Percentiles rank a stretch among this genome's conserved stretches.
Evolutionary conservation across 345 rosid genomes (phyloP).

Genomic region (Euphorbia peplus): DNA sequence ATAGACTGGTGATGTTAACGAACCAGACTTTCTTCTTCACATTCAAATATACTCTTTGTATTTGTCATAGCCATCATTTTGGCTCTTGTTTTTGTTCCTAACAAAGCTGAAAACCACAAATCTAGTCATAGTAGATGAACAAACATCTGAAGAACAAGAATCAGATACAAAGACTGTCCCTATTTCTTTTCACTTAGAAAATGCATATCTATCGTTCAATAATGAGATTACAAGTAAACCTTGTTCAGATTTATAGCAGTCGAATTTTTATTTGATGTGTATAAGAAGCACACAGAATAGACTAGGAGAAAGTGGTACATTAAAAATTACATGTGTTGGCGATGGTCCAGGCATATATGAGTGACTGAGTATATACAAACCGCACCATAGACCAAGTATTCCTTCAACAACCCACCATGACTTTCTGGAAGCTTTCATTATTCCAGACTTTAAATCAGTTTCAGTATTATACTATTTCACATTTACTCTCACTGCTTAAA

Average conservation of each 20-base stretch:
- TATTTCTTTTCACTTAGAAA: slow-evolving; percentile 4
- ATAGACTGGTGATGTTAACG: no score
- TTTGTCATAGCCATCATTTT: not conserved
- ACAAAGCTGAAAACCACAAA: not conserved
- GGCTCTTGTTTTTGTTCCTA: not conserved
- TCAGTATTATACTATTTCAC: slow-evolving; percentile 6
- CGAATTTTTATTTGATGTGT: slow-evolving; percentile 16
- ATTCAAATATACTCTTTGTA: no score
- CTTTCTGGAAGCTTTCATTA: not conserved
- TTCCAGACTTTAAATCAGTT: slow-evolving; percentile 9
- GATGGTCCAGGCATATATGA: slow-evolving; percentile 23
- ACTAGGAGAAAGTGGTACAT: slow-evolving; percentile 14
- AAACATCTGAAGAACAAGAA: not conserved
- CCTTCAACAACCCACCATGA: slow-evolving; percentile 7
- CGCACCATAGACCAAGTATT: slow-evolving; percentile 16
- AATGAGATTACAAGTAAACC: slow-evolving; percentile 23
- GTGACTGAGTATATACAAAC: slow-evolving; percentile 37
- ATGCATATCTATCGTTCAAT: not conserved
- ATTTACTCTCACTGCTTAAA: slow-evolving; percentile 10
- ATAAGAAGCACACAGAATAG: slow-evolving; percentile 20
- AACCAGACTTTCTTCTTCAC: no score
- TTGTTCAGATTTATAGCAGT: not conserved
- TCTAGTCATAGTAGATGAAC: not conserved
- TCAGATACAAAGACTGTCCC: not conserved
- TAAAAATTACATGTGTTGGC: not conserved